phyloP scores from a whole-genome alignment of 2,329 filamentous ascomycete genomes.

The Bertia moriformis region DNA sequence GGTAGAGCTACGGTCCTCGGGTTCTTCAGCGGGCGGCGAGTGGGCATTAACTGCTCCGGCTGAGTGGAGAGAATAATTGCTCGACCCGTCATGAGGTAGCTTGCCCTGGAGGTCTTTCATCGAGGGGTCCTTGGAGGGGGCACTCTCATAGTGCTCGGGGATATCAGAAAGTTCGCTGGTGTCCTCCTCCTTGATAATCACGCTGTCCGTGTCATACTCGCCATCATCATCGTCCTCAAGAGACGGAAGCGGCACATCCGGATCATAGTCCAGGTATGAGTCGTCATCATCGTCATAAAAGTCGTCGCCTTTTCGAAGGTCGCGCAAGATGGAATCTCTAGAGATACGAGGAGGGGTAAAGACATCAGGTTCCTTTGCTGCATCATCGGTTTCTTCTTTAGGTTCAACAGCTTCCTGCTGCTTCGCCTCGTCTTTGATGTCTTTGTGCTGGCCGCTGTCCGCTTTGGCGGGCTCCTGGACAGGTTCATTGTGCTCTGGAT shows the following conservation, averaged over 20 bases:
- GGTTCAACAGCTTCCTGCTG: background rate
- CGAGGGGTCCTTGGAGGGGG: constrained; percentile 32
- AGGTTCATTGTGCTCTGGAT: constrained; percentile 4
- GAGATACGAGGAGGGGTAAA: background rate
- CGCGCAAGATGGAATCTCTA: background rate
- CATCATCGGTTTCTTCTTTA: background rate
- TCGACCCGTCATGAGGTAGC: background rate
- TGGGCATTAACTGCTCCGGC: constrained; percentile 1
- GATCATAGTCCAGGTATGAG: constrained; percentile 6
- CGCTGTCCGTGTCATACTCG: constrained; percentile 46
- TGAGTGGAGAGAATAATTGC: background rate
- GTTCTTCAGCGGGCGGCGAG: background rate
- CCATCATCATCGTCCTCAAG: constrained; percentile 29
- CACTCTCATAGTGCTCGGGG: constrained; percentile 77
- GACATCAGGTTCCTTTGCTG: background rate
- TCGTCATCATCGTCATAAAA: background rate
- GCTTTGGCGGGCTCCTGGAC: background rate
- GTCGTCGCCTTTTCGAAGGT: background rate
- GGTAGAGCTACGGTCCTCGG: background rate
- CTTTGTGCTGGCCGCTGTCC: background rate
- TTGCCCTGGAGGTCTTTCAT: background rate
- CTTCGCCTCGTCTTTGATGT: too few species aligned
- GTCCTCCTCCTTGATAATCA: constrained; percentile 44
- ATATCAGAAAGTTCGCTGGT: constrained; percentile 83
- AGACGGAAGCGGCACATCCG: constrained; percentile 7